These are phyloP conservation scores for Canavalia gladiata DNA, from an alignment of 306 rosid genomes.

Conservation along the genomic window DNA sequence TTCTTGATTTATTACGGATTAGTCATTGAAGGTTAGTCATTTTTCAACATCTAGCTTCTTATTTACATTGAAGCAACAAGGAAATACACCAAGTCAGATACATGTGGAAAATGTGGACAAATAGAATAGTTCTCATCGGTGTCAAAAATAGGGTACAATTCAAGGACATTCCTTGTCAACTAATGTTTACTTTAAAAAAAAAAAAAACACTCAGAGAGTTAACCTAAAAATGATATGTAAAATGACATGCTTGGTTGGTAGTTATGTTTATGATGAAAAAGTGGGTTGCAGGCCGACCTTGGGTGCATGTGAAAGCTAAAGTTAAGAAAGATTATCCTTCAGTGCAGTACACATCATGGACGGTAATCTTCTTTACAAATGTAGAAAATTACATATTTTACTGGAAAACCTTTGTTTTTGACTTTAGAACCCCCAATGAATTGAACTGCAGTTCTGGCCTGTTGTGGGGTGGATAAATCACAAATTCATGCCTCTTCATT, in stretches of 20 bases:
- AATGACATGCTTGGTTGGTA: constrained; percentile 32
- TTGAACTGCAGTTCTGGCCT: constrained; percentile 86
- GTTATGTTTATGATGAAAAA: constrained; percentile 36
- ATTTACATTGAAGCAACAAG: constrained; percentile 40
- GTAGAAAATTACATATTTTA: constrained; percentile 16
- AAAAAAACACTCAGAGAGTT: constrained; percentile 8
- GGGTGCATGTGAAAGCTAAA: constrained; percentile 86
- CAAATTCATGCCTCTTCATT: constrained; percentile 86
- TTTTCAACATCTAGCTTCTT: constrained; percentile 35
- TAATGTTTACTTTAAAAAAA: background rate
- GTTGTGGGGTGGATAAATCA: constrained; percentile 90
- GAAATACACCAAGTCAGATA: constrained; percentile 30
- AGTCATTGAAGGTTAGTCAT: constrained; percentile 78
- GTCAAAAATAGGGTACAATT: constrained; percentile 35
- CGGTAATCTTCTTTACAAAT: constrained; percentile 63
- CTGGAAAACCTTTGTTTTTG: background rate
- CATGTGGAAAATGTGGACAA: constrained; percentile 34
- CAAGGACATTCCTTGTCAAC: constrained; percentile 35
- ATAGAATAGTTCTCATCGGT: constrained; percentile 28
- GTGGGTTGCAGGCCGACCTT: constrained; percentile 76
- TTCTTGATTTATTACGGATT: constrained; percentile 89
- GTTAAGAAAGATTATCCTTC: constrained; percentile 87
- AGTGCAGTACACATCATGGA: constrained; percentile 86
- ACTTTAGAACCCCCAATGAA: constrained; percentile 43
- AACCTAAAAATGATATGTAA: constrained; percentile 21